Evolutionary conservation across 2,329 filamentous ascomycete species (phyloP).

Genomic region (Furcasterigmium furcatum): DNA sequence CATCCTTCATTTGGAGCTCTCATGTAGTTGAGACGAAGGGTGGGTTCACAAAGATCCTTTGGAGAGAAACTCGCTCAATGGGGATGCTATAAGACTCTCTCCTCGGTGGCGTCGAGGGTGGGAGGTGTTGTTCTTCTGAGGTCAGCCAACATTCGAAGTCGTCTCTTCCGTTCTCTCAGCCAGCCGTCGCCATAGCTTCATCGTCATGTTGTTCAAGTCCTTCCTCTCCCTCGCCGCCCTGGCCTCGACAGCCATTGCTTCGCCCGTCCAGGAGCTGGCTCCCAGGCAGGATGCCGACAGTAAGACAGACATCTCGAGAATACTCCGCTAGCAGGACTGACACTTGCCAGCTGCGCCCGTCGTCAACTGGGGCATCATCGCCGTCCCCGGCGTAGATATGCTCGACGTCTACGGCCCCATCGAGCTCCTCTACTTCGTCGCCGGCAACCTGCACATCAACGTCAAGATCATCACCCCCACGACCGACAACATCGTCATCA

Average conservation of each 20-base stretch:
- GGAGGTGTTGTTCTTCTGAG: no score
- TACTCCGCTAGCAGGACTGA: neutral
- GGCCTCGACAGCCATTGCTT: neutral
- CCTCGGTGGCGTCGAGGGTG: no score
- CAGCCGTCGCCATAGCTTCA: no score
- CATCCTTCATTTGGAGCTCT: no score
- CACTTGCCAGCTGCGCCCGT: neutral
- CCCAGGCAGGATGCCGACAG: neutral
- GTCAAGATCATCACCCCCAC: constrained; percentile 37
- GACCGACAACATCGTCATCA: constrained; percentile 35
- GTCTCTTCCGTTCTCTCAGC: no score
- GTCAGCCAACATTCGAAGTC: no score
- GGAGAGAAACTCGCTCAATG: no score
- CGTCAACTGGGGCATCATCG: constrained; percentile 12
- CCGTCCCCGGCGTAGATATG: constrained; percentile 14
- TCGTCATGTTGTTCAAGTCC: neutral
- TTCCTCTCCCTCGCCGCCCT: neutral
- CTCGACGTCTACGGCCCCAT: constrained; percentile 16
- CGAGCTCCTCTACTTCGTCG: constrained; percentile 14
- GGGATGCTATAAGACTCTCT: no score
- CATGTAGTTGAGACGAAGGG: no score
- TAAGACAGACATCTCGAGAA: neutral
- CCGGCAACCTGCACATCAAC: constrained; percentile 21
- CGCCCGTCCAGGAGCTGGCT: neutral
- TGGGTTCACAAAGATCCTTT: no score